Evolutionary conservation across 306 rosid species (phyloP), one percentile per base, ranked within the genome.

Genomic region (Quercus rubra): DNA sequence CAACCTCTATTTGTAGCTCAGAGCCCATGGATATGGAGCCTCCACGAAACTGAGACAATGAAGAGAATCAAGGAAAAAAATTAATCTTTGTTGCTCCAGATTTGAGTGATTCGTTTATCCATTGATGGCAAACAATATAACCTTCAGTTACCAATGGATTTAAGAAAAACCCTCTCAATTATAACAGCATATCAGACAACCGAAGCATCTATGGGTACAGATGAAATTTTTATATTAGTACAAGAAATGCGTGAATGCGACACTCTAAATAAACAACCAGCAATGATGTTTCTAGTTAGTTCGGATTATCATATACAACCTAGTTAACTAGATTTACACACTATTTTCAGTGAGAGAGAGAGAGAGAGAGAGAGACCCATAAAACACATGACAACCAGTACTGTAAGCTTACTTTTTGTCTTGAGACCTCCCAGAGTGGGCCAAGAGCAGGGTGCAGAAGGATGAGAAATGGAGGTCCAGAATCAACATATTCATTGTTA

Each of bases 361-460:
- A 63, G 67, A 23, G 8, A 23, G 68, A 23, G 7, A 23, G 55
- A 18, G 17, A 52, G 28, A 7, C 62, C 21, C 70, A 27, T 70
- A 41, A 55, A 46, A 75, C 25, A 20, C 62, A 70, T 23, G n/a
- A 25, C 74, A 74, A 25, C 15, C 21, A 75, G 66, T 18, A 83
- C 8, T 3, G 51, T n/a, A 4, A 58, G 78, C 77, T 77, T 85
- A 93, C 98, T 73, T 95, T 95, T 78, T 95, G 98, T 89, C 91
- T 90, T 62, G 92, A 84, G 80, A 95, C 88, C 86, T 93, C 97
- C 99, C 99, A 95, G 77, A 95, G 97, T 46, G 99, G 98, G 74
- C 99, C 99, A 73, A 95, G 98, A 84, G 97, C 90, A 79, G 99
- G 99, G 82, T 92, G 98, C 83, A 93, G 85, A 81, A 93, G 92